Base-by-base conservation (phyloP, 805 yeast genomes). In the fission yeast (Schizosaccharomyces pombe) region DNA sequence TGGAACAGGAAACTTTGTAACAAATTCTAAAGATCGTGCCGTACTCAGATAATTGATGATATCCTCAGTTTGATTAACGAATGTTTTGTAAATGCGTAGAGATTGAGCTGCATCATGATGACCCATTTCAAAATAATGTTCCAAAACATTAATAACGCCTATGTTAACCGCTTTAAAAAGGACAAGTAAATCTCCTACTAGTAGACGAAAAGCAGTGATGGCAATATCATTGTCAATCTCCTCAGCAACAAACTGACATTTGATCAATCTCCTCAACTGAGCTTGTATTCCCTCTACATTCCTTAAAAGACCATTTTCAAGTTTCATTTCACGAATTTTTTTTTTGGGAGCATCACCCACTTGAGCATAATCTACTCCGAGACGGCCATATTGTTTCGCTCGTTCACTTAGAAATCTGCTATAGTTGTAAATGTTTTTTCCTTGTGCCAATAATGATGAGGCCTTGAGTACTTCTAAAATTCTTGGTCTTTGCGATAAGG, bases 101-200 rank as follows among this genome's bases (percentile, higher is more conserved):
- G 96, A 87, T 58, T 87, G 74, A 63, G 82, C 85, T 1, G 96
- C 97, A 64, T 89, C 95, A 33, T 69, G 68, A 59, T 76, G 79
- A 37, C 89, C 79, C 78, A 91, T 81, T 67, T 91, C 98, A 69
- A 91, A 91, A 67, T 84, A 91, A 62, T 89, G 93, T 66, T 91
- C 97, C 58, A 91, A 74, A 47, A 91, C 69, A 61, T 91, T 91
- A 61, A 91, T 87, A 28, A 91, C 94, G 39, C 97, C 98, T 67
- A 91, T 97, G 67, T 91, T 91, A 60, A 91, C 70, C 52, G 84
- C 80, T 67, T 89, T 95, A 68, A 85, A 93, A 40, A 91, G 70
- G 1, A 87, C 77, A 59, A 91, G 72, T 58, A 89, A 71, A 65
- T 91, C 98, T 61, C 82, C 83, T n/a, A 89, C 94, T 52, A 91